Evolutionary conservation across 2,329 filamentous ascomycete species (phyloP).

Genomic region (Aspergillus clavatus): DNA sequence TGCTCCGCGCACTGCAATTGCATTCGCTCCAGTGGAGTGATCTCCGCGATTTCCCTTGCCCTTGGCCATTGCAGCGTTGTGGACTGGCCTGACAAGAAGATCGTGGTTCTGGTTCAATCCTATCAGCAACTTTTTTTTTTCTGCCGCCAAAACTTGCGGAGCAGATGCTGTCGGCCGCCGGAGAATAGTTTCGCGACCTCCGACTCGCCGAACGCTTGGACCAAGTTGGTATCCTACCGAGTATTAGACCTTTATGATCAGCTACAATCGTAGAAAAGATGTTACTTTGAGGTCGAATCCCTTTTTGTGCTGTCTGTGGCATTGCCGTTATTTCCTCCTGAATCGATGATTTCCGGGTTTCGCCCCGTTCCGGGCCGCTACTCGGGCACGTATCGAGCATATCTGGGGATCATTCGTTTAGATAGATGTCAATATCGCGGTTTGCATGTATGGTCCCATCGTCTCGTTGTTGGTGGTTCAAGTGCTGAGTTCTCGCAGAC

Average conservation of each 20-base stretch:
- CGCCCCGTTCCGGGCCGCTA: conserved; percentile 21
- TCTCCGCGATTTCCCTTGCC: conserved; percentile 35
- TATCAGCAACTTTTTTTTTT: conserved; percentile 27
- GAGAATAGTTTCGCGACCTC: conserved; percentile 20
- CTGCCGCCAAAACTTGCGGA: conserved; percentile 20
- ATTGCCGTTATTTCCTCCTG: background rate
- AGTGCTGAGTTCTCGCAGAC: conserved; percentile 34
- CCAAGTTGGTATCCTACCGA: background rate
- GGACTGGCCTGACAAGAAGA: conserved; percentile 15
- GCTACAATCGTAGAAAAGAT: background rate
- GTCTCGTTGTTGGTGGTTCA: background rate
- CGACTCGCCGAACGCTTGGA: conserved; percentile 5
- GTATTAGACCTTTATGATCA: background rate
- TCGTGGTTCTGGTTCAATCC: conserved; percentile 23
- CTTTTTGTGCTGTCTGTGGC: background rate
- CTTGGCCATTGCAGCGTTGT: conserved; percentile 33
- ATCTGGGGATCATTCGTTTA: conserved; percentile 13
- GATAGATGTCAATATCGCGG: conserved; percentile 19
- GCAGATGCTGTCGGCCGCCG: conserved; percentile 19
- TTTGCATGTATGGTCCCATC: conserved; percentile 33
- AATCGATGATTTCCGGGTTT: conserved; percentile 26
- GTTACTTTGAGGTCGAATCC: background rate
- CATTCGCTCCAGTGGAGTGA: conserved; percentile 25
- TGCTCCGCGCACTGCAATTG: conserved; percentile 13
- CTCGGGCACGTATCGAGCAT: conserved; percentile 25